These are phyloP conservation scores for Curvularia eragrostidis DNA, from an alignment of 2,329 filamentous ascomycete species.

Conservation along the genomic window DNA sequence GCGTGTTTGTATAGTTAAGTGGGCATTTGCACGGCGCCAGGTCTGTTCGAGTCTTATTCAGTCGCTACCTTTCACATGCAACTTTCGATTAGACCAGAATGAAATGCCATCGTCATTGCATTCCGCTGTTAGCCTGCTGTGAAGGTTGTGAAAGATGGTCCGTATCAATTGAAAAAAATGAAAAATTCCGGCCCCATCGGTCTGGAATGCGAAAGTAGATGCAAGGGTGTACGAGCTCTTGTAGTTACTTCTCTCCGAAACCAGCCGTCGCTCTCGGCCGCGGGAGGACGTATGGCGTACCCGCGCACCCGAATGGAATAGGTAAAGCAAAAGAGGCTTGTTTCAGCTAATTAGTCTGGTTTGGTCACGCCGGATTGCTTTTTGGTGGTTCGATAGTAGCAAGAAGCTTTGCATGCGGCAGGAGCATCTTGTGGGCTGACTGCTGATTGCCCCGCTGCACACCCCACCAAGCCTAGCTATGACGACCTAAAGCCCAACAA, in stretches of 20 bases:
- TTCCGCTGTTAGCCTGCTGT: too few species aligned
- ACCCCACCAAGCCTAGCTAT: constrained; percentile 32
- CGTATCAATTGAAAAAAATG: background rate
- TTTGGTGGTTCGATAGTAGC: constrained; percentile 34
- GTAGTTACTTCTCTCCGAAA: constrained; percentile 3
- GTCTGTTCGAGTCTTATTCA: constrained; percentile 16
- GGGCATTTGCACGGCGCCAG: constrained; percentile 28
- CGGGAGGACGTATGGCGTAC: constrained; percentile 23
- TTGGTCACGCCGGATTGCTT: constrained; percentile 26
- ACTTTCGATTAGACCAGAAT: constrained; percentile 11
- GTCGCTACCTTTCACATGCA: constrained; percentile 10
- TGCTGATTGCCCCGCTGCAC: constrained; percentile 21
- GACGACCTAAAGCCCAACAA: constrained; percentile 32
- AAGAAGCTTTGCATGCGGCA: constrained; percentile 18
- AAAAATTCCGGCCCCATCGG: background rate
- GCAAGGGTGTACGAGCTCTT: background rate
- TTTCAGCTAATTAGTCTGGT: constrained; percentile 19
- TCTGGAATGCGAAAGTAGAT: background rate
- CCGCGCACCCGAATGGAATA: constrained; percentile 4
- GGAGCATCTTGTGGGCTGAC: constrained; percentile 12
- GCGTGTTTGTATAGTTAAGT: constrained; percentile 30
- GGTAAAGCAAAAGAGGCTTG: constrained; percentile 10
- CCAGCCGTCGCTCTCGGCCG: constrained; percentile 29
- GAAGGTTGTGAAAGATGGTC: background rate
- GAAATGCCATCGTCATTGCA: constrained; percentile 1